Evolutionary conservation across 2,329 filamentous ascomycete species (phyloP), one percentile per base, ranked within the genome.

Genomic region (Fusarium xyrophilum): DNA sequence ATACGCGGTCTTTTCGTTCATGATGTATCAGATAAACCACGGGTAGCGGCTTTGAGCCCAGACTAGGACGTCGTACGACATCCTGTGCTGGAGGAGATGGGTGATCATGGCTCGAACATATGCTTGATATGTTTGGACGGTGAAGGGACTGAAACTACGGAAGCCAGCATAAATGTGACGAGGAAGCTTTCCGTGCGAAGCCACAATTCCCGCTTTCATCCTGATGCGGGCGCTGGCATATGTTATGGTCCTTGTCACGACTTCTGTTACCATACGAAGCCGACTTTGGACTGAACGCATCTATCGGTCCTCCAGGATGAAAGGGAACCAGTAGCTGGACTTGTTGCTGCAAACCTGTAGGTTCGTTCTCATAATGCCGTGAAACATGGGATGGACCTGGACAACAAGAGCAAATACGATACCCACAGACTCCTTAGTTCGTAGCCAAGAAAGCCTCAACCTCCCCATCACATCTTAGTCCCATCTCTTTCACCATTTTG

Each of bases 201-300:
- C 23, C 21, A 47, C 43, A 27, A 43, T 60, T 38, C 15, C 61
- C 42, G 50, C 40, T 44, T 54, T 47, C 36, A 55, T 35, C 42
- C 17, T 50, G 36, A 59, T 65, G 61, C 62, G 61, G 62, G 63
- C 62, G 63, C 48, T 46, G 56, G 48, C 43, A 66, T 56, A 44
- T 62, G 23, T 36, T 23, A 47, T 42, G 44, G 25, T 21, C 12
- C 28, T 56, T 15, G 33, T 44, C 33, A 63, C 48, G 40, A 43
- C 43, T 63, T 44, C 44, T 33, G 21, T 39, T 23, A 19, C 43
- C 27, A 43, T 48, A 42, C 42, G 25, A 38, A 40, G 30, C 35
- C n/a, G 48, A 35, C 23, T n/a, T 25, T 43, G 48, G 38, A 33
- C 44, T 52, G 28, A 42, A 28, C 43, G 47, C 28, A 33, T 42